Percentiles rank a stretch among this genome's conserved stretches.
phyloP scores from a whole-genome alignment of 345 rosid species.

The Brassica incana region DNA sequence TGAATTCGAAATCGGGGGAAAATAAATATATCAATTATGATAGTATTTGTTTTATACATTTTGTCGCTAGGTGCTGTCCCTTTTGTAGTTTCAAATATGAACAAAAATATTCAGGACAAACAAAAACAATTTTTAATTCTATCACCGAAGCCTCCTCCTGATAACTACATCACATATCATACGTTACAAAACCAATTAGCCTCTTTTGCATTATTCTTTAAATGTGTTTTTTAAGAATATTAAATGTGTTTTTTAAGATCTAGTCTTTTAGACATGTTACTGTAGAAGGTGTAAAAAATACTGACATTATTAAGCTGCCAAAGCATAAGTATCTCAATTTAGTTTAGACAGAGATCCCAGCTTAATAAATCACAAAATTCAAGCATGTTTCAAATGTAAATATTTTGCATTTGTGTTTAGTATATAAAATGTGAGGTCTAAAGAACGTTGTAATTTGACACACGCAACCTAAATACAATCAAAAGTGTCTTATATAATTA shows the following conservation, averaged over 20 bases:
- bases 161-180: conserved; percentile 27
- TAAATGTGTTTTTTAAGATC: neutral
- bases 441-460: neutral
- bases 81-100: conserved; percentile 8
- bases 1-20: neutral
- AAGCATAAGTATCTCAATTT: conserved; percentile 2
- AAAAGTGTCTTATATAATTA: neutral
- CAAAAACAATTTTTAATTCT: neutral
- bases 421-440: neutral
- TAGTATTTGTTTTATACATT: conserved; percentile 14
- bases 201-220: conserved; percentile 9
- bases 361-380: conserved; percentile 2
- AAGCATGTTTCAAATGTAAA: neutral
- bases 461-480: neutral
- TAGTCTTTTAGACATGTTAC: conserved; percentile 3
- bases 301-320: neutral
- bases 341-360: neutral
- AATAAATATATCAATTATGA: neutral
- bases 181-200: conserved; percentile 7
- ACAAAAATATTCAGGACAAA: neutral
- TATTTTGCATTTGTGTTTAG: neutral
- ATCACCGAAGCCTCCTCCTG: conserved; percentile 7
- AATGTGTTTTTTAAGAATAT: neutral
- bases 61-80: conserved; percentile 30
- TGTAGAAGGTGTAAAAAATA: neutral